A percentile compares a stretch with the other conserved stretches of the same genome.
These are phyloP conservation scores for Fusarium sp. DNA, from an alignment of 2,329 filamentous ascomycete species.

Conservation along the genomic window DNA sequence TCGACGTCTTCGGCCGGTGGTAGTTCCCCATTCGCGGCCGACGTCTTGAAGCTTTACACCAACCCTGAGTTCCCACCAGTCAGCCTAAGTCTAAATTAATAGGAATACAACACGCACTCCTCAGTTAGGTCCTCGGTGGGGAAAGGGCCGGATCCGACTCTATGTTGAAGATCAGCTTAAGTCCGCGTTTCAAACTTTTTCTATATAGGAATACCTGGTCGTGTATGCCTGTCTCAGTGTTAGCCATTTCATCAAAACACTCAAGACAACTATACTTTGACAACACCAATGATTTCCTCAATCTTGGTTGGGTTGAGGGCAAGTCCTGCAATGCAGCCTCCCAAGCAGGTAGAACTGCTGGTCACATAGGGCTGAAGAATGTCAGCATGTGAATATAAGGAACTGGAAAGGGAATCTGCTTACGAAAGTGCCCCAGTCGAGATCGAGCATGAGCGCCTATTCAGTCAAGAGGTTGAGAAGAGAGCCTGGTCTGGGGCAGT, in stretches of 20 bases:
- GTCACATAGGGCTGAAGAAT: neutral
- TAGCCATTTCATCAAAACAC: neutral
- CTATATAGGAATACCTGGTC: neutral
- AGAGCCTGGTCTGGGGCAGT: neutral
- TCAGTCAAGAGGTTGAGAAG: neutral
- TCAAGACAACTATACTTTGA: neutral
- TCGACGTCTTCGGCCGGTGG: slow-evolving; percentile 11
- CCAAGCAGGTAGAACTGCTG: neutral
- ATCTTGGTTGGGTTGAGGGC: slow-evolving; percentile 1
- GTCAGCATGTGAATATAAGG: neutral
- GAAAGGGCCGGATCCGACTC: slow-evolving; percentile 71
- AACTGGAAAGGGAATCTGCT: neutral
- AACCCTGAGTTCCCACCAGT: slow-evolving; percentile 49
- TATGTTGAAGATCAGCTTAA: slow-evolving; percentile 47
- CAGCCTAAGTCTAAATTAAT: neutral
- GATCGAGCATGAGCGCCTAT: slow-evolving; percentile 17
- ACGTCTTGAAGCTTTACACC: slow-evolving; percentile 47
- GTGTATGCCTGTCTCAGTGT: neutral
- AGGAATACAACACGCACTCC: slow-evolving; percentile 35
- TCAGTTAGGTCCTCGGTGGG: slow-evolving; percentile 65
- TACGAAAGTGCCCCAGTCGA: neutral
- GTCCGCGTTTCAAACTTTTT: neutral
- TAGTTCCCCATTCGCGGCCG: slow-evolving; percentile 51
- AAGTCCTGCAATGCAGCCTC: slow-evolving; percentile 7
- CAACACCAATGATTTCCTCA: slow-evolving; percentile 5